Evolutionary conservation across 2,329 filamentous ascomycete genomes (phyloP), one percentile per base, ranked within the genome.

Genomic region (Aureobasidium namibiae): DNA sequence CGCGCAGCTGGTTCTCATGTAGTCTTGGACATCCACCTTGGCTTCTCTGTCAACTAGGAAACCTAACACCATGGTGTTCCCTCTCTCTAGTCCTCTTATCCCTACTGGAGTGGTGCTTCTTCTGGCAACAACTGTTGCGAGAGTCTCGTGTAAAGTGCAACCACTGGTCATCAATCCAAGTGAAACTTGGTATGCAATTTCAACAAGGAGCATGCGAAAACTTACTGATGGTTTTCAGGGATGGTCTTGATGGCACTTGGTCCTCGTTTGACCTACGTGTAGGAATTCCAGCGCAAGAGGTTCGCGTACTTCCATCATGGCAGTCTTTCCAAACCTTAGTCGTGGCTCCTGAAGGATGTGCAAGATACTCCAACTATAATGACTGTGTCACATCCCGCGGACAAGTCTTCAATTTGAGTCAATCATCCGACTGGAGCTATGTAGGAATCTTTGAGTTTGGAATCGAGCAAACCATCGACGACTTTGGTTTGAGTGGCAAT

Each of bases 321-420:
- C 79, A 81, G 13, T 78, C 85, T 42, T 88, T 88, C 36, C 86
- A 90, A 70, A 84, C 86, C 44, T 90, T 87, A 86, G 80, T 83
- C 3, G 75, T 90, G 39, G 78, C 84, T 56, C 74, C 79, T 1
- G 76, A 78, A 61, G 85, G 83, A 59, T 87, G 84, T 62, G 65
- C 68, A 9, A 62, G 65, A n/a, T 65, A 67, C 10, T 68, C 69
- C 48, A 63, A 68, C 60, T 63, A 66, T 46, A 63, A 68, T 42
- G 52, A 62, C 4, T 90, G 87, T 67, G 74, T 72, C 54, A 69
- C 75, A 10, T 76, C 76, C 33, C 80, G 87, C 61, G 87, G 87
- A 13, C 78, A 77, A 48, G 73, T 84, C 13, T 89, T 83, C 68
- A 76, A 82, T 61, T 72, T 75, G 16, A 71, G 68, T 16, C 67